These are phyloP conservation scores for Naumovozyma castellii DNA, from an alignment of 805 yeast species.

Conservation along the genomic window DNA sequence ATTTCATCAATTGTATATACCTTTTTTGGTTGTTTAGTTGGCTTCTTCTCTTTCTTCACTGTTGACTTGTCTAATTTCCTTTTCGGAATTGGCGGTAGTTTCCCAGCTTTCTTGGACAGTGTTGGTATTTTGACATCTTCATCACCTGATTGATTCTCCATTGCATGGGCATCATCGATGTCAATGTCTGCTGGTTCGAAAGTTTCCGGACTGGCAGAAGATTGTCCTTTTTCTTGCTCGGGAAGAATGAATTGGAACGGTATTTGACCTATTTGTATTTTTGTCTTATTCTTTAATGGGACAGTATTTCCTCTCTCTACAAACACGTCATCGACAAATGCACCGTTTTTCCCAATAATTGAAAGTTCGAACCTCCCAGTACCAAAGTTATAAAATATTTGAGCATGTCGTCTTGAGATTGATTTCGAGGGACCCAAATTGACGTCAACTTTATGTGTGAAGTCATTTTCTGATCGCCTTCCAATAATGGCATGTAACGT, in stretches of 20 bases:
- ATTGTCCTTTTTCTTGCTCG: constrained; percentile 39
- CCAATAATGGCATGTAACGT: constrained; percentile 91
- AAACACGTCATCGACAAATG: constrained; percentile 86
- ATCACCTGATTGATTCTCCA: too few relatives aligned
- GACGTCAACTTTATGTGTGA: constrained; percentile 70
- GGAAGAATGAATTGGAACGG: constrained; percentile 85
- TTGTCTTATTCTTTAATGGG: constrained; percentile 70
- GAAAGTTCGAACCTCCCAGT: constrained; percentile 89
- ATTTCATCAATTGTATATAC: constrained; percentile 74
- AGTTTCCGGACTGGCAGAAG: constrained; percentile 40
- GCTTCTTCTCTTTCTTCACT: constrained; percentile 41
- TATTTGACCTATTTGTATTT: constrained; percentile 88
- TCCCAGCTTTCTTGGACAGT: constrained; percentile 1
- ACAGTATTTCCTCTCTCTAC: constrained; percentile 88
- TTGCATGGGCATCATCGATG: constrained; percentile 6
- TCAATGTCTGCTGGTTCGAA: constrained; percentile 12
- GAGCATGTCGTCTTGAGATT: constrained; percentile 88
- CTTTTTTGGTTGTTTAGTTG: constrained; percentile 46
- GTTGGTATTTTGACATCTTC: constrained; percentile 6
- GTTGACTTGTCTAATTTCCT: too few relatives aligned
- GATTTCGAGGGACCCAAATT: constrained; percentile 90
- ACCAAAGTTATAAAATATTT: constrained; percentile 92
- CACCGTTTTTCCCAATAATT: constrained; percentile 91
- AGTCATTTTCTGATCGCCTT: constrained; percentile 71
- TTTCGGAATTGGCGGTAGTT: constrained; percentile 7